Evolutionary conservation across 352 stramenopile genomes (phyloP).

Genomic region (Pythium rishiriense): DNA sequence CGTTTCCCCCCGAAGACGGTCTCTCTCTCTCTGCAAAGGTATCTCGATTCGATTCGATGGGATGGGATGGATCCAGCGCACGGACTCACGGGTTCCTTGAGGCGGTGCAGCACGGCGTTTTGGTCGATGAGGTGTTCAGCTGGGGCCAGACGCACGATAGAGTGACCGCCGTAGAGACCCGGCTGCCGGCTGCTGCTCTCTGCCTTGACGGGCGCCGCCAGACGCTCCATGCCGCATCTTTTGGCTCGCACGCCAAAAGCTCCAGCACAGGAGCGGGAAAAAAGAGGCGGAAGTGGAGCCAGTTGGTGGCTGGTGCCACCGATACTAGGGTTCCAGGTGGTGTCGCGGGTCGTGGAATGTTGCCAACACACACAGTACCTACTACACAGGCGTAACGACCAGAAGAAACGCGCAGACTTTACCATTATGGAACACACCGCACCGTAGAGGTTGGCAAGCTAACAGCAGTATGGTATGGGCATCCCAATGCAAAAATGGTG

Average conservation of each 20-base stretch:
- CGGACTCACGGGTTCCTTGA: conserved; percentile 7
- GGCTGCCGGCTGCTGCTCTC: conserved; percentile 16
- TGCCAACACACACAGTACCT: not conserved
- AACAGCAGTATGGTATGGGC: not conserved
- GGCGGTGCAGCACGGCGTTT: not conserved
- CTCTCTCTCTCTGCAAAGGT: not conserved
- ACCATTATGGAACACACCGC: not conserved
- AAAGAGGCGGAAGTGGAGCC: conserved; percentile 25
- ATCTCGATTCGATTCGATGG: not conserved
- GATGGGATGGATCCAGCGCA: not conserved
- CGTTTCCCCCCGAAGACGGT: no score
- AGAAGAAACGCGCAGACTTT: not conserved
- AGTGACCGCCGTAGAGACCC: conserved; percentile 22
- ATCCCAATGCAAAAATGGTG: not conserved
- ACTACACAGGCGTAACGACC: not conserved
- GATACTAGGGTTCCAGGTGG: not conserved
- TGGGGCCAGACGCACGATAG: not conserved
- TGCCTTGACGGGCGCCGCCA: not conserved
- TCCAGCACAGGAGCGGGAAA: not conserved
- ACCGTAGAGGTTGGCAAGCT: not conserved
- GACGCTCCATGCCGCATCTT: not conserved
- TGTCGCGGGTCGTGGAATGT: not conserved
- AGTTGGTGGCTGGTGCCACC: conserved; percentile 23
- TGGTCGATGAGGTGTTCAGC: conserved; percentile 1
- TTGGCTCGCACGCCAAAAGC: not conserved